A percentile compares a stretch with the other conserved stretches of the same genome.
phyloP scores from a whole-genome alignment of 2,329 filamentous ascomycete species.

The Nemania abortiva region DNA sequence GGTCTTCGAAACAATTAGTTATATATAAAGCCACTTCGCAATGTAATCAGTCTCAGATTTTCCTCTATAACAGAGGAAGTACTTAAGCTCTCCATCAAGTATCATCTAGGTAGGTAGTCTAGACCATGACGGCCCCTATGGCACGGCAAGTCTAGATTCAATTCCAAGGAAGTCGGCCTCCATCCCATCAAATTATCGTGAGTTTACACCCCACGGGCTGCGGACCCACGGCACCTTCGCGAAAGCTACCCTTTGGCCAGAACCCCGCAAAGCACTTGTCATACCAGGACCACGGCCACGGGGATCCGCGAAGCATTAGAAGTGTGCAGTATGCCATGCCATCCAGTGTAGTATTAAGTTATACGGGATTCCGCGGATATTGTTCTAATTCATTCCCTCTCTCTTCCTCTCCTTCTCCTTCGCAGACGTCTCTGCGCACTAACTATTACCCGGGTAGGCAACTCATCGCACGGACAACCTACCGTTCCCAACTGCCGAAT shows the following conservation, averaged over 20 bases:
- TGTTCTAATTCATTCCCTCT: neutral
- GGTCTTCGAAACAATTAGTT: neutral
- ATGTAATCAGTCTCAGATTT: neutral
- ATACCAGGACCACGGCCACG: conserved; percentile 36
- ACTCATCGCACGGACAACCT: conserved; percentile 1
- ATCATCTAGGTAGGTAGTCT: neutral
- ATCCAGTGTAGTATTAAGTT: neutral
- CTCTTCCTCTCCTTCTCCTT: neutral
- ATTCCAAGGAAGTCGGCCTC: conserved; percentile 1
- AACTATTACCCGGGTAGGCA: conserved; percentile 7
- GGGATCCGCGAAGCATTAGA: conserved; percentile 18
- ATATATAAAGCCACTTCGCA: neutral
- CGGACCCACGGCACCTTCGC: conserved; percentile 18
- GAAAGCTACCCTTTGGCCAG: conserved; percentile 9
- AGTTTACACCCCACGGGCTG: conserved; percentile 23
- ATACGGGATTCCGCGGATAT: neutral
- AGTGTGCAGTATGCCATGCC: conserved; percentile 6
- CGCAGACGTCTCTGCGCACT: neutral
- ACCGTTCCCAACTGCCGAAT: conserved; percentile 9
- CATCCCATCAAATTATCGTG: conserved; percentile 8
- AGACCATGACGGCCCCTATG: conserved; percentile 4
- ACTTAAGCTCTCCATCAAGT: neutral
- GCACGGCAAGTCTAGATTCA: conserved; percentile 5
- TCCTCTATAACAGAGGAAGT: neutral
- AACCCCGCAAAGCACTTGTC: conserved; percentile 31